Base-by-base conservation (phyloP, 2,329 filamentous ascomycete species). In the Malbranchea zuffiana region DNA sequence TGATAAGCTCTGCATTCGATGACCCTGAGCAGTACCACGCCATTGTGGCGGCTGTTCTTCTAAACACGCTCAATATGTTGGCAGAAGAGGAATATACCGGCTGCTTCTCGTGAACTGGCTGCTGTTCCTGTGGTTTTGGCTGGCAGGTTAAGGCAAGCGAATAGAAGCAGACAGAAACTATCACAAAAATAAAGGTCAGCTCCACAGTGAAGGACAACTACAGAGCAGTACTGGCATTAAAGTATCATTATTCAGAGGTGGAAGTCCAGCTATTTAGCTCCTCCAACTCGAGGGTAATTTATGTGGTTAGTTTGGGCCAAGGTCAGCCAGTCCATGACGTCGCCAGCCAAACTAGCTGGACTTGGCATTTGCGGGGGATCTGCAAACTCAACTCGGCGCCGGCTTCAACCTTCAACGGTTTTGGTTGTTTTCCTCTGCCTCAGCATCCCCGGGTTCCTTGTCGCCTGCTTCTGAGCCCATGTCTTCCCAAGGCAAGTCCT, bases 21-120 rank as follows among this genome's bases (percentile, higher is more conserved):
- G 63, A 62, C 42, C 85, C 88, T 5, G 80, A 82, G 59, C 82
- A 85, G 47, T 76, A 75, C 90, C 90, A 98, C 42, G 88, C 87
- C 90, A 98, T 96, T 42, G 44, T 69, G 42, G 39, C 23, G 18
- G 15, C 26, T 6, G 21, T 7, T 35, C 18, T 35, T 25, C 11
- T 29, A 26, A 25, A 35, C 12, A 39, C 15, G 13, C 16, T 21
- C 8, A 26, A n/a, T 28, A 15, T 19, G 17, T 26, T 32, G 27
- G 23, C 17, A 15, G 27, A 21, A 11, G 28, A 3, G 17, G n/a
- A 19, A 5, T 11, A 36, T 11, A 16, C n/a, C n/a, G n/a, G n/a
- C n/a, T n/a, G n/a, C n/a, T n/a, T n/a, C n/a, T n/a, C n/a, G n/a
- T n/a, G n/a, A n/a, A n/a, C n/a, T n/a, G n/a, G n/a, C n/a, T n/a